Evolutionary conservation across 2,329 filamentous ascomycete species (phyloP).

Genomic region (Gaeumannomyces tritici): DNA sequence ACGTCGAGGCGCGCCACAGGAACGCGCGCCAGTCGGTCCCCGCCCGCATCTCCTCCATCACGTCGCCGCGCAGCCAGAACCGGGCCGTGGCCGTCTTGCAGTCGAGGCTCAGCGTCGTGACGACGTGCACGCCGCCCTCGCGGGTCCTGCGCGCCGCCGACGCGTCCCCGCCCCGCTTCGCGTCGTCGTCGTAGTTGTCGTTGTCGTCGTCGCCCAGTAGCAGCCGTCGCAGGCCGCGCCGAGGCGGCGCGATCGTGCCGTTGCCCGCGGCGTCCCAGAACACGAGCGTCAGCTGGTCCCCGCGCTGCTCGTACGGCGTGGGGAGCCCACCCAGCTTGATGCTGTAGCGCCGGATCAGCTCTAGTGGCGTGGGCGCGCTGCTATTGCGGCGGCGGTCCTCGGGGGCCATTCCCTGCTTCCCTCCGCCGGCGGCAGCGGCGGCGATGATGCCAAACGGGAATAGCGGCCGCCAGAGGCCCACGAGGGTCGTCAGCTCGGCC

Average conservation of each 20-base stretch:
- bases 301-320: not conserved
- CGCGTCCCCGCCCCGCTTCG: not conserved
- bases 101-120: conserved; percentile 7
- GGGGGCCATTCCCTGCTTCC: not conserved
- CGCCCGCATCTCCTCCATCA: conserved; percentile 4
- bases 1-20: conserved; percentile 5
- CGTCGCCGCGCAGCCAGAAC: conserved; percentile 9
- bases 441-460: conserved; percentile 12
- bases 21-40: conserved; percentile 6
- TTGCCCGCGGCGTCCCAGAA: conserved; percentile 5
- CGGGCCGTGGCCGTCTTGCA: conserved; percentile 4
- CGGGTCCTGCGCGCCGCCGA: not conserved
- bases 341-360: not conserved
- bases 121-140: conserved; percentile 4
- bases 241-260: not conserved
- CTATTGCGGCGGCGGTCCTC: not conserved
- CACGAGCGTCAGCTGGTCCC: conserved; percentile 4
- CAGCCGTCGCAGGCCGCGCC: not conserved
- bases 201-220: not conserved
- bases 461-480: conserved; percentile 12
- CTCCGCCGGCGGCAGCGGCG: not conserved
- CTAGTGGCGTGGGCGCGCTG: conserved; percentile 4
- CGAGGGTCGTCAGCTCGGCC: conserved; percentile 12
- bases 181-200: too few relatives aligned
- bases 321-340: not conserved